phyloP scores from a whole-genome alignment of 805 yeast species.

The Metschnikowia matae region DNA sequence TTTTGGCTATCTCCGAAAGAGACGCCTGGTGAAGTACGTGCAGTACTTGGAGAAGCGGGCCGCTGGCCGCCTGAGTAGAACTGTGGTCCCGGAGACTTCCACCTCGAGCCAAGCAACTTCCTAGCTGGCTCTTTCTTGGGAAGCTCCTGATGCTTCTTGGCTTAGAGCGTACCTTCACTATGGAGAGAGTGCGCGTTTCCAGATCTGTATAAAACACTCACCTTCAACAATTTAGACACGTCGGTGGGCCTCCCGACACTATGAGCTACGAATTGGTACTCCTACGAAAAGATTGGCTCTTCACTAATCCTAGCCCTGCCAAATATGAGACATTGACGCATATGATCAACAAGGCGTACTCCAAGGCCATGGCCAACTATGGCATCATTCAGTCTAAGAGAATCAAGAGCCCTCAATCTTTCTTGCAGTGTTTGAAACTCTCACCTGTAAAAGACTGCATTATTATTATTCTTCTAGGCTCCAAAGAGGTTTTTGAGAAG shows the following conservation, averaged over 20 bases:
- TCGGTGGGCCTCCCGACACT: background rate
- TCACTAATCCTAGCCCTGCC: slow-evolving; percentile 2
- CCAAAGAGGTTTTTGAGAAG: slow-evolving; percentile 20
- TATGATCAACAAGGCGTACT: slow-evolving; percentile 49
- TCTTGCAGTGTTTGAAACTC: slow-evolving; percentile 27
- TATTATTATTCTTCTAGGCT: slow-evolving; percentile 27
- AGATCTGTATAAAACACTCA: background rate
- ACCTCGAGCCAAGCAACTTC: background rate
- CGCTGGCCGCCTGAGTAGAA: slow-evolving; percentile 4
- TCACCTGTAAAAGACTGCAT: slow-evolving; percentile 13
- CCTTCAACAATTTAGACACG: background rate
- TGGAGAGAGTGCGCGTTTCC: background rate
- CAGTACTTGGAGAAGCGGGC: slow-evolving; percentile 21
- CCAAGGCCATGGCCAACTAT: slow-evolving; percentile 43
- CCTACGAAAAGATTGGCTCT: slow-evolving; percentile 24
- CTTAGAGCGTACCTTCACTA: background rate
- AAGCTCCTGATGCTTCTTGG: background rate
- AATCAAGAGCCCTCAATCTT: slow-evolving; percentile 24
- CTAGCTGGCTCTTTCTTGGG: background rate
- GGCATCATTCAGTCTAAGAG: slow-evolving; percentile 41
- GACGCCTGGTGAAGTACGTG: slow-evolving; percentile 21
- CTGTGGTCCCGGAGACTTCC: background rate
- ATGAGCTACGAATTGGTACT: slow-evolving; percentile 23
- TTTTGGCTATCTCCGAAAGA: slow-evolving; percentile 27
- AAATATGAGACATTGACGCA: slow-evolving; percentile 17